Conservation (phyloP, 2,329 filamentous ascomycete species). For the Botrytis deweyae region DNA sequence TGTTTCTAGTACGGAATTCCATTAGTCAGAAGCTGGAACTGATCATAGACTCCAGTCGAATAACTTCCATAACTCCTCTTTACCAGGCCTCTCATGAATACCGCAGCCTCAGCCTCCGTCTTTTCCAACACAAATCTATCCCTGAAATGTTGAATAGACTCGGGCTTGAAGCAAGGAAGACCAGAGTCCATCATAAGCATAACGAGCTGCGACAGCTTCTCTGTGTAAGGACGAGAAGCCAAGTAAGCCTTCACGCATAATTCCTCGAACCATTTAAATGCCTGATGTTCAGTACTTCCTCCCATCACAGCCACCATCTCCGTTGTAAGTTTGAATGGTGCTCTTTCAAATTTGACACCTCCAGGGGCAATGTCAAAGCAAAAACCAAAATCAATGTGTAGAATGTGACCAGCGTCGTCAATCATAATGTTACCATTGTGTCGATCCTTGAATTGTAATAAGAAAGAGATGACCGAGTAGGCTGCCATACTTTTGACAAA, state of each 20-base stretch:
- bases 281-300: constrained; percentile 76
- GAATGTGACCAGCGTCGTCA: constrained; percentile 92
- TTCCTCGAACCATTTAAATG: constrained; percentile 95
- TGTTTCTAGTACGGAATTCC: constrained; percentile 74
- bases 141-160: constrained; percentile 88
- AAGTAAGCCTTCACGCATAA: constrained; percentile 95
- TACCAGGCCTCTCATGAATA: constrained; percentile 87
- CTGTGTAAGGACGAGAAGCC: constrained; percentile 78
- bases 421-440: constrained; percentile 99
- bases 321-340: constrained; percentile 94
- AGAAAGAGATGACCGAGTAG: constrained; percentile 94
- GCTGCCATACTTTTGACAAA: constrained; percentile 99
- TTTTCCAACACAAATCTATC: constrained; percentile 92
- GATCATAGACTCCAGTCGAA: constrained; percentile 92
- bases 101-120: constrained; percentile 87
- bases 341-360: constrained; percentile 95
- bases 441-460: constrained; percentile 97
- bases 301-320: constrained; percentile 99
- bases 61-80: constrained; percentile 88
- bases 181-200: constrained; percentile 95
- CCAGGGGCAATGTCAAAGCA: constrained; percentile 98
- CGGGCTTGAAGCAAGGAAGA: constrained; percentile 95
- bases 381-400: constrained; percentile 99
- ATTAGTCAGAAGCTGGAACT: constrained; percentile 96
- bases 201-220: constrained; percentile 87